Evolutionary conservation across 1,284 basidiomycete species (phyloP).

Genomic region (Leccinum variabile): DNA sequence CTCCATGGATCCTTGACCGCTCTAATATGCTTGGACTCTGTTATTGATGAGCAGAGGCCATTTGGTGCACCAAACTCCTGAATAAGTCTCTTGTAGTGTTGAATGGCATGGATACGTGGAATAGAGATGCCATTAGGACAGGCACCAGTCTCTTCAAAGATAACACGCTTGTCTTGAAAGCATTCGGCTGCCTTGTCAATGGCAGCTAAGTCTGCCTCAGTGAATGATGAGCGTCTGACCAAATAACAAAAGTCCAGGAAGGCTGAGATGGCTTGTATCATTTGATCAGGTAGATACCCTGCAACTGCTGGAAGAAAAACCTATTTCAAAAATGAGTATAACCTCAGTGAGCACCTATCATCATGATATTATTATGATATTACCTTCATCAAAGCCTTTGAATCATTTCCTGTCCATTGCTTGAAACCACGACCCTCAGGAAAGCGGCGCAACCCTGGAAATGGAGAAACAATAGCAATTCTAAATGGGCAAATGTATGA

Average conservation of each 20-base stretch:
- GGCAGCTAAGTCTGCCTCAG: background rate
- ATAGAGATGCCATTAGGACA: background rate
- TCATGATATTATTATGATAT: background rate
- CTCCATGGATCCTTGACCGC: constrained; percentile 1
- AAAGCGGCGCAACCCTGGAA: background rate
- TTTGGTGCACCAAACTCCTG: constrained; percentile 1
- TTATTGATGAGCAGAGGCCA: background rate
- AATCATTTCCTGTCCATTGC: constrained; percentile 1
- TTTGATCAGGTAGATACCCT: background rate
- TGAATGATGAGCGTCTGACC: background rate
- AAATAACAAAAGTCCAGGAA: background rate
- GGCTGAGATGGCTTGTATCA: background rate
- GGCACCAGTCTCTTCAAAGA: background rate
- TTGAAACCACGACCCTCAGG: background rate
- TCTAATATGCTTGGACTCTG: background rate
- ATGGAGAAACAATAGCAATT: background rate
- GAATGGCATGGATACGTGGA: background rate
- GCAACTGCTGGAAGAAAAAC: background rate
- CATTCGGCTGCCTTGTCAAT: background rate
- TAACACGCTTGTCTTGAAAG: background rate
- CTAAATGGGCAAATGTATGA: too few relatives aligned
- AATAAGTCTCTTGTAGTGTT: background rate
- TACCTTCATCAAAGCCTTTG: constrained; percentile 1
- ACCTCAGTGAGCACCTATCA: too few relatives aligned
- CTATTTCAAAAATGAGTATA: background rate